phyloP scores from a whole-genome alignment of 2,329 filamentous ascomycete genomes.

The Scorias spongiosa region DNA sequence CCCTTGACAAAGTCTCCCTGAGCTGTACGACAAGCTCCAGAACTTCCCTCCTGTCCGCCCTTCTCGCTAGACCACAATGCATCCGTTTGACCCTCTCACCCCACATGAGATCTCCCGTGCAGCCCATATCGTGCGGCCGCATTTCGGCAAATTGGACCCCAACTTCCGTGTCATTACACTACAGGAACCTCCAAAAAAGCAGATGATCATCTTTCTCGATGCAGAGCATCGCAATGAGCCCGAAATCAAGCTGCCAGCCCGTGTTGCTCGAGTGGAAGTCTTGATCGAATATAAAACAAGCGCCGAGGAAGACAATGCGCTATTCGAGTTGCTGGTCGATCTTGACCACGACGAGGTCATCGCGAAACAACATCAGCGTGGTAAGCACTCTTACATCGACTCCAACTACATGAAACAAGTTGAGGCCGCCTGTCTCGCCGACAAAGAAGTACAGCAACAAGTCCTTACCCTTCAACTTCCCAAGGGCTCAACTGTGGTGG shows the following conservation, averaged over 20 bases:
- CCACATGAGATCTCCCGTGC: conserved; percentile 41
- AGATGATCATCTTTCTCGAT: conserved; percentile 18
- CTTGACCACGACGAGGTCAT: conserved; percentile 2
- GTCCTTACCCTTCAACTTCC: conserved; percentile 41
- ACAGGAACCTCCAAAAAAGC: conserved; percentile 20
- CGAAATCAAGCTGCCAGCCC: not conserved
- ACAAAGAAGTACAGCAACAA: conserved; percentile 36
- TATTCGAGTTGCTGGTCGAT: conserved; percentile 3
- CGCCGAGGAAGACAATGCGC: not conserved
- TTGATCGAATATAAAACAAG: not conserved
- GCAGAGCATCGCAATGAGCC: conserved; percentile 12
- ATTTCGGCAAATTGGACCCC: conserved; percentile 39
- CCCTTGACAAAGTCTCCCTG: no score
- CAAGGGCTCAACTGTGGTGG: conserved; percentile 36
- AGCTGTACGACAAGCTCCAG: no score
- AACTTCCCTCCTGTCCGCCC: no score
- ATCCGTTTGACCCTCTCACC: conserved; percentile 46
- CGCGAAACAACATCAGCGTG: conserved; percentile 2
- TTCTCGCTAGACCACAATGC: no score
- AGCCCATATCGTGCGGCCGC: conserved; percentile 32
- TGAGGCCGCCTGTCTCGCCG: conserved; percentile 17
- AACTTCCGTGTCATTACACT: conserved; percentile 50
- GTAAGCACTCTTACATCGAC: conserved; percentile 20
- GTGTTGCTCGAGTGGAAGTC: conserved; percentile 3
- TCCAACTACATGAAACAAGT: conserved; percentile 41